phyloP scores from a whole-genome alignment of 257 asterid species.

The Penstemon eatonii region DNA sequence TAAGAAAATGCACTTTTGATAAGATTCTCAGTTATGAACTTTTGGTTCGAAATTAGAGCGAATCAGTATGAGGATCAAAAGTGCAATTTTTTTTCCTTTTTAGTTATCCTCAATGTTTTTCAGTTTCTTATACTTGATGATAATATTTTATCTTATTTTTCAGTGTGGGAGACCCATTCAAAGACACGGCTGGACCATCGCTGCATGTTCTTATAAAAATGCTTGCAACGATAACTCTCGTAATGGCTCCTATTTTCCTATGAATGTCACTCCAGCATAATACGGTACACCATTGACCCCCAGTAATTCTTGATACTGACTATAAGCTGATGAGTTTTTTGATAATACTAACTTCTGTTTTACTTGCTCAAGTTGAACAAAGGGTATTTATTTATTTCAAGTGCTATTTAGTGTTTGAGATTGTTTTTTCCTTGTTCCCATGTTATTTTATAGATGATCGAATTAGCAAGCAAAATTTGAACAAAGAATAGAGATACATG shows the following conservation, averaged over 20 bases:
- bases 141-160: conserved; percentile 1
- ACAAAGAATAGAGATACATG: too few species aligned
- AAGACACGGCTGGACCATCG: conserved; percentile 99
- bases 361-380: conserved; percentile 12
- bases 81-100: background rate
- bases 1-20: background rate
- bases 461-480: too few species aligned
- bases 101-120: background rate
- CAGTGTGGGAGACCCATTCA: conserved; percentile 99
- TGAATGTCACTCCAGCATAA: conserved; percentile 34
- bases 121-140: background rate
- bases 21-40: background rate
- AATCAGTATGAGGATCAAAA: too few species aligned
- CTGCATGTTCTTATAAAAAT: conserved; percentile 92
- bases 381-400: background rate
- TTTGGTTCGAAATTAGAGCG: background rate
- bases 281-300: conserved; percentile 8
- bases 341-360: conserved; percentile 16
- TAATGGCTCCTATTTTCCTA: conserved; percentile 96
- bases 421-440: too few species aligned
- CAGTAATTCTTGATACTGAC: conserved; percentile 16
- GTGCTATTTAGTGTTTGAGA: background rate
- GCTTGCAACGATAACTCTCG: conserved; percentile 98
- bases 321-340: conserved; percentile 29
- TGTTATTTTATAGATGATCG: too few species aligned